phyloP scores from a whole-genome alignment of 495 filamentous ascomycete species.

The Penicillium macrosclerotiorum region DNA sequence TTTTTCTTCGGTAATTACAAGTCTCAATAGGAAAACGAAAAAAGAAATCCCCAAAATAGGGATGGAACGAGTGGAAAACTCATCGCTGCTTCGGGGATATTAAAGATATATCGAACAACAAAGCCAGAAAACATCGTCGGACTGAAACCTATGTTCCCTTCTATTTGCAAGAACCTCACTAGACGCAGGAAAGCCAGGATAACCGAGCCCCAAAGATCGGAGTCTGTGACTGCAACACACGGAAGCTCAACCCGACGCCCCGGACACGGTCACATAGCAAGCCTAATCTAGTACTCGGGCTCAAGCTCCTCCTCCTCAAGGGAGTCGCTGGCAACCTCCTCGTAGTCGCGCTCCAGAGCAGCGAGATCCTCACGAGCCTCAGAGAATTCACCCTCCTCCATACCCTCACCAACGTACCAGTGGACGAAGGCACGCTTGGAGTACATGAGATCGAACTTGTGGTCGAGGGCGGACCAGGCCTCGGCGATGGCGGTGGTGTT shows the following conservation, averaged over 20 bases:
- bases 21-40: conserved; percentile 6
- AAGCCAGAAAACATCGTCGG: conserved; percentile 41
- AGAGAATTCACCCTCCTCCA: conserved; percentile 99
- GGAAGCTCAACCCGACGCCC: conserved; percentile 19
- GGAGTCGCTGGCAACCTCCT: conserved; percentile 97
- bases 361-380: conserved; percentile 98
- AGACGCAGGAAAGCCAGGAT: conserved; percentile 27
- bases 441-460: conserved; percentile 99
- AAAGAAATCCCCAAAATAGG: conserved; percentile 4
- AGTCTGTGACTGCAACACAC: conserved; percentile 27
- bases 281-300: conserved; percentile 83
- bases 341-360: conserved; percentile 97
- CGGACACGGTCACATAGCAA: conserved; percentile 21
- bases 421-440: conserved; percentile 99
- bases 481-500: conserved; percentile 99
- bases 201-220: conserved; percentile 23
- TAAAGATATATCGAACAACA: conserved; percentile 49
- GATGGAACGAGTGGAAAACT: conserved; percentile 42
- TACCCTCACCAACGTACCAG: conserved; percentile 99
- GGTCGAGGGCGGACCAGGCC: conserved; percentile 94
- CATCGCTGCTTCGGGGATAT: conserved; percentile 47
- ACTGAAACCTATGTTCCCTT: conserved; percentile 43
- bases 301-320: conserved; percentile 83
- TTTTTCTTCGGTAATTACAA: conserved; percentile 36
- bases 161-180: conserved; percentile 43